These are phyloP conservation scores for Conticribra weissflogii DNA, from an alignment of 108 stramenopile genomes.

Conservation along the genomic window DNA sequence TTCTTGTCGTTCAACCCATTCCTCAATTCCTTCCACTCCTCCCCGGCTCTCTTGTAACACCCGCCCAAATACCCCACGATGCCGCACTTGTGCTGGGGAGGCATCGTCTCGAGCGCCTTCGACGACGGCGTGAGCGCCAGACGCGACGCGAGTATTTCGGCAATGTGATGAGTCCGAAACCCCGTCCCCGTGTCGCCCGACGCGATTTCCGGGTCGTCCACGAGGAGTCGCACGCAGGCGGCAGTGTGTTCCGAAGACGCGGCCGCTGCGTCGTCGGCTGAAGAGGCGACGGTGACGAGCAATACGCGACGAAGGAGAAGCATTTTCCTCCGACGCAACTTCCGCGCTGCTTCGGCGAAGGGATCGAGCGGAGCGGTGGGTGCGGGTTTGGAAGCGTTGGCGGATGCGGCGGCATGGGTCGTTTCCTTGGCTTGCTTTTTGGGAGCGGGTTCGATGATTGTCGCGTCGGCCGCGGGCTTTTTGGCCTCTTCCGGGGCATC, in stretches of 20 bases:
- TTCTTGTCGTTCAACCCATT: slow-evolving; percentile 2
- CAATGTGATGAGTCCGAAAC: slow-evolving; percentile 39
- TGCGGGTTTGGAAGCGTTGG: no score
- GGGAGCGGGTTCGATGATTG: slow-evolving; percentile 25
- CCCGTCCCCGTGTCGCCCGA: slow-evolving; percentile 19
- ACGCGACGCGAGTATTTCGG: slow-evolving; percentile 77
- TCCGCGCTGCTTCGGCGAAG: slow-evolving; percentile 18
- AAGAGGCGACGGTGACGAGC: slow-evolving; percentile 34
- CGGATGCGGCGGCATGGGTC: no score
- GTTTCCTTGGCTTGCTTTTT: slow-evolving; percentile 47
- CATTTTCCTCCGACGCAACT: slow-evolving; percentile 69
- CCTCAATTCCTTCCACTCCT: slow-evolving; percentile 63
- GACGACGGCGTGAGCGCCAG: slow-evolving; percentile 36
- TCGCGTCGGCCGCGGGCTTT: neutral
- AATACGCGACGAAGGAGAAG: slow-evolving; percentile 63
- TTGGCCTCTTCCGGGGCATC: slow-evolving; percentile 15
- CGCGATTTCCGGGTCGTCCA: slow-evolving; percentile 35
- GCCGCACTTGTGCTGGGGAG: slow-evolving; percentile 38
- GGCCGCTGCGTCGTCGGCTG: neutral
- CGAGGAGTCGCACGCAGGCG: slow-evolving; percentile 33
- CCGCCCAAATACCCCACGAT: slow-evolving; percentile 63
- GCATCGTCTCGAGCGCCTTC: slow-evolving; percentile 8
- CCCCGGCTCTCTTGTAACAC: slow-evolving; percentile 63
- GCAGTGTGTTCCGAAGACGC: slow-evolving; percentile 14
- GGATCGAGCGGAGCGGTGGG: no score